These are phyloP conservation scores for Phytophthora fragariaefolia DNA, from an alignment of 352 stramenopile species.

Conservation along the genomic window DNA sequence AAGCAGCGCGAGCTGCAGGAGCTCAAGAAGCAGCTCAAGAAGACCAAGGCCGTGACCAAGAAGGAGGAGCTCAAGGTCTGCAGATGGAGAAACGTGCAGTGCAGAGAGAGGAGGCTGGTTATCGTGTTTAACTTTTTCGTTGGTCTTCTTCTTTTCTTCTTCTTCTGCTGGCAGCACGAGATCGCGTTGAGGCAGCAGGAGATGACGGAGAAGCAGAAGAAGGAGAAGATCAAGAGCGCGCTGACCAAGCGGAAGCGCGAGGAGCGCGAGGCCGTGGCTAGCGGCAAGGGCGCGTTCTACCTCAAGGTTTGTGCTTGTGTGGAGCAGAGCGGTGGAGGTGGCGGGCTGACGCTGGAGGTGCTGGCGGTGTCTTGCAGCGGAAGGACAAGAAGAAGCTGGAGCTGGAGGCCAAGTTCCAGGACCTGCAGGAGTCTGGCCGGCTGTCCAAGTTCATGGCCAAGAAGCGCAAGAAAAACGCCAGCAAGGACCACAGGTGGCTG, in stretches of 20 bases:
- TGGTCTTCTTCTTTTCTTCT: too few species aligned
- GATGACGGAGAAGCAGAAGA: conserved; percentile 76
- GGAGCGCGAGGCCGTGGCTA: conserved; percentile 89
- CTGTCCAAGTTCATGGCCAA: conserved; percentile 94
- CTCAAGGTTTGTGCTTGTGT: conserved; percentile 65
- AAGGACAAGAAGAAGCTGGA: conserved; percentile 93
- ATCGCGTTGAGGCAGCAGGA: conserved; percentile 77
- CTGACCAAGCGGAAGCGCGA: conserved; percentile 86
- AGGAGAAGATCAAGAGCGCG: conserved; percentile 70
- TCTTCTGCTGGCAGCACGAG: conserved; percentile 73
- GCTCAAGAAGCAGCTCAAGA: conserved; percentile 82
- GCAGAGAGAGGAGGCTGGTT: too few species aligned
- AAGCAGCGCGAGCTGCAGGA: conserved; percentile 87
- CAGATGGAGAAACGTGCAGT: too few species aligned
- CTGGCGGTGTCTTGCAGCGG: conserved; percentile 44
- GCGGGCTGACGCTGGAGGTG: background rate
- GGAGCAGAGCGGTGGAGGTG: background rate
- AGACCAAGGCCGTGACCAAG: conserved; percentile 65
- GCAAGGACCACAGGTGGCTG: conserved; percentile 93
- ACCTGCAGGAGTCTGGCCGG: conserved; percentile 87
- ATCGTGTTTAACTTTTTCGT: too few species aligned
- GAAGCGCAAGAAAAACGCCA: conserved; percentile 94
- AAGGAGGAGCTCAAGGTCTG: conserved; percentile 85
- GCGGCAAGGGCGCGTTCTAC: conserved; percentile 92
- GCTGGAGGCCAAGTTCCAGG: conserved; percentile 92